A percentile compares a stretch with the other conserved stretches of the same genome.
Evolutionary conservation across 805 yeast species (phyloP).

Genomic region (Candida alai): DNA sequence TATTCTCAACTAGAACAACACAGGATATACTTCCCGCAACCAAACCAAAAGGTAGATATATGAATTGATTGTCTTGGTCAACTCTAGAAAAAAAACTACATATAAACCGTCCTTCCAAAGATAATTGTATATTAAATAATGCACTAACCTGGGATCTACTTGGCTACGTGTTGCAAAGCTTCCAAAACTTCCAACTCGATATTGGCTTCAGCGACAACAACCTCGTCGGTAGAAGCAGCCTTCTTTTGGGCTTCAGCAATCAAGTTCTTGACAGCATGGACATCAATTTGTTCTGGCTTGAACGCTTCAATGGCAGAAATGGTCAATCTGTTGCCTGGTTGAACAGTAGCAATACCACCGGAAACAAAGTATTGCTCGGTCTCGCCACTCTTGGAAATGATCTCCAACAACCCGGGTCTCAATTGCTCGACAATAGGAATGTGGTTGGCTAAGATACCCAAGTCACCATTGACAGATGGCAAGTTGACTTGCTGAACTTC

Average conservation of each 20-base stretch:
- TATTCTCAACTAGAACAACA: too few species aligned
- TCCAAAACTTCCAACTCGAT: conserved; percentile 95
- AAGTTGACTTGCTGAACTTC: conserved; percentile 76
- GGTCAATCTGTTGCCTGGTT: conserved; percentile 87
- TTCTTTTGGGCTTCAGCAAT: conserved; percentile 94
- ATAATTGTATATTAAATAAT: conserved; percentile 1
- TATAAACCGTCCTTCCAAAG: not conserved
- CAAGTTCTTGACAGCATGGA: conserved; percentile 72
- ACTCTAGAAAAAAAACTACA: conserved; percentile 1
- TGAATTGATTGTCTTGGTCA: not conserved
- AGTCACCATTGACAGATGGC: conserved; percentile 92
- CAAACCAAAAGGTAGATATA: too few species aligned
- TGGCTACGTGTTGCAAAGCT: conserved; percentile 81
- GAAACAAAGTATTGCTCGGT: conserved; percentile 81
- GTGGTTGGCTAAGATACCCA: conserved; percentile 97
- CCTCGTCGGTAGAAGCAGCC: conserved; percentile 77
- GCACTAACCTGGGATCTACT: conserved; percentile 36
- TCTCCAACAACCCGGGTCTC: conserved; percentile 91
- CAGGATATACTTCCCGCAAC: too few species aligned
- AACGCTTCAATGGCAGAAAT: conserved; percentile 95
- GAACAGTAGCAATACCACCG: conserved; percentile 96
- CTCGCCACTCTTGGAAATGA: conserved; percentile 72
- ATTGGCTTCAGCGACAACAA: conserved; percentile 88
- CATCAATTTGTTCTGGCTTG: conserved; percentile 82
- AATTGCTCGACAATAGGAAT: conserved; percentile 96